These are phyloP conservation scores for Mycena galericulata DNA, from an alignment of 768 basidiomycete species.

Conservation along the genomic window DNA sequence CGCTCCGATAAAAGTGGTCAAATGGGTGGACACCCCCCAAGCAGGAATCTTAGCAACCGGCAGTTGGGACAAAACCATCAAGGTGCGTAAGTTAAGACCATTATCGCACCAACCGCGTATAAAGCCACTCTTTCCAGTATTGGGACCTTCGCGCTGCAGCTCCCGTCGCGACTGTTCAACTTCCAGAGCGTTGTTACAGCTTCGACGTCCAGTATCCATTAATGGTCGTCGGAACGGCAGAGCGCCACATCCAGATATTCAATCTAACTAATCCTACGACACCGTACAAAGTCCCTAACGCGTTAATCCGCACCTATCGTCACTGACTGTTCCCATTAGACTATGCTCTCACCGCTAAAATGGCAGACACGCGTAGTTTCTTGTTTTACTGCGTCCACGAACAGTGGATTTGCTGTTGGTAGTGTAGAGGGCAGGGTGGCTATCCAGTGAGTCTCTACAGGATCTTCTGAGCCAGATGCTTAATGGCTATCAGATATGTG, in stretches of 20 bases:
- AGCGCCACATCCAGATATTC: slow-evolving; percentile 91
- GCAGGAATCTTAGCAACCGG: slow-evolving; percentile 89
- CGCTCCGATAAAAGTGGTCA: slow-evolving; percentile 85
- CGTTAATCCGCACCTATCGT: neutral
- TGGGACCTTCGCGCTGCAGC: slow-evolving; percentile 89
- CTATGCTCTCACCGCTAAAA: slow-evolving; percentile 87
- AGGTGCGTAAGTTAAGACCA: slow-evolving; percentile 60
- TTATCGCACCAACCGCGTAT: too few relatives aligned
- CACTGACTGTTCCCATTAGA: slow-evolving; percentile 54
- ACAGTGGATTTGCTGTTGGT: slow-evolving; percentile 84
- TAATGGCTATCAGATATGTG: slow-evolving; percentile 69
- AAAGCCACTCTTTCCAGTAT: slow-evolving; percentile 63
- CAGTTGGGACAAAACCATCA: slow-evolving; percentile 98
- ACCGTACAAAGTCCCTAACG: slow-evolving; percentile 73
- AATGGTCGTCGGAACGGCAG: slow-evolving; percentile 94
- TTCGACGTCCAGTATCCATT: slow-evolving; percentile 86
- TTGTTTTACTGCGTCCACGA: slow-evolving; percentile 78
- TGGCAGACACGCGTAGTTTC: slow-evolving; percentile 93
- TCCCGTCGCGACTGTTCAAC: slow-evolving; percentile 81
- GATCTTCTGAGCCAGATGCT: slow-evolving; percentile 4
- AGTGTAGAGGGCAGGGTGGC: slow-evolving; percentile 94
- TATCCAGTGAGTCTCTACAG: slow-evolving; percentile 77
- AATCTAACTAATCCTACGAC: slow-evolving; percentile 86
- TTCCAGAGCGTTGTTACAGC: slow-evolving; percentile 93
- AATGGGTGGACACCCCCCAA: slow-evolving; percentile 82